These are phyloP conservation scores for Discostella stelligeroides DNA, from an alignment of 108 stramenopile genomes.

Conservation along the genomic window DNA sequence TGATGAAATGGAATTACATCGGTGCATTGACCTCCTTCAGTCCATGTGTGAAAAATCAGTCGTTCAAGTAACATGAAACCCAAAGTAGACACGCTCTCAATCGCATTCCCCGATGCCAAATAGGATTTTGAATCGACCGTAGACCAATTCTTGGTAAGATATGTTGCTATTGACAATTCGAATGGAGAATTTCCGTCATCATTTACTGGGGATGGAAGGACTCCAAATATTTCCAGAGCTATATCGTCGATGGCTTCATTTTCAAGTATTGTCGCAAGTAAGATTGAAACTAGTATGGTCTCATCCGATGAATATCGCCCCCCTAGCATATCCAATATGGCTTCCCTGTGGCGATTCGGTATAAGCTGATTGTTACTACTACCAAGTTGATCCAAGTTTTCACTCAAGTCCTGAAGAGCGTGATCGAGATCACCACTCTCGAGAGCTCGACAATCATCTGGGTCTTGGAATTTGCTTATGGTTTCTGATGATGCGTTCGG, in stretches of 20 bases:
- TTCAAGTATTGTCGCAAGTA: slow-evolving; percentile 64
- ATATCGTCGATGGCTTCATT: slow-evolving; percentile 65
- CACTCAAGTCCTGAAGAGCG: slow-evolving; percentile 10
- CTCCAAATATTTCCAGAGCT: slow-evolving; percentile 49
- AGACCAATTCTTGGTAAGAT: slow-evolving; percentile 22
- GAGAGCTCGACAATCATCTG: no score
- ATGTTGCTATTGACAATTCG: slow-evolving; percentile 55
- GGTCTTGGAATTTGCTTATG: no score
- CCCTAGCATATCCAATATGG: slow-evolving; percentile 41
- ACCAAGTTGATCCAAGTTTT: slow-evolving; percentile 15
- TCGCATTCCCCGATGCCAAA: slow-evolving; percentile 9
- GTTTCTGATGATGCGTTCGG: slow-evolving; percentile 7
- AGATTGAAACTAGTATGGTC: slow-evolving; percentile 55
- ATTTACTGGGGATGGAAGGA: slow-evolving; percentile 44
- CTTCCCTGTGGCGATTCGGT: slow-evolving; percentile 29
- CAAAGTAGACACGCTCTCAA: slow-evolving; percentile 38
- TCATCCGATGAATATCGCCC: slow-evolving; percentile 33
- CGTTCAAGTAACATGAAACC: slow-evolving; percentile 49
- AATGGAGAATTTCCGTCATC: slow-evolving; percentile 36
- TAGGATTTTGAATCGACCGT: slow-evolving; percentile 7
- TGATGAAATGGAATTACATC: slow-evolving; percentile 34
- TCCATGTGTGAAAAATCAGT: slow-evolving; percentile 39
- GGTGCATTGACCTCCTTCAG: slow-evolving; percentile 20
- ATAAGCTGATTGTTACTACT: slow-evolving; percentile 3
- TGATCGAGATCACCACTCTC: slow-evolving; percentile 23